Conservation (phyloP, 139 green algal species). For the Desmodesmus armatus region DNA sequence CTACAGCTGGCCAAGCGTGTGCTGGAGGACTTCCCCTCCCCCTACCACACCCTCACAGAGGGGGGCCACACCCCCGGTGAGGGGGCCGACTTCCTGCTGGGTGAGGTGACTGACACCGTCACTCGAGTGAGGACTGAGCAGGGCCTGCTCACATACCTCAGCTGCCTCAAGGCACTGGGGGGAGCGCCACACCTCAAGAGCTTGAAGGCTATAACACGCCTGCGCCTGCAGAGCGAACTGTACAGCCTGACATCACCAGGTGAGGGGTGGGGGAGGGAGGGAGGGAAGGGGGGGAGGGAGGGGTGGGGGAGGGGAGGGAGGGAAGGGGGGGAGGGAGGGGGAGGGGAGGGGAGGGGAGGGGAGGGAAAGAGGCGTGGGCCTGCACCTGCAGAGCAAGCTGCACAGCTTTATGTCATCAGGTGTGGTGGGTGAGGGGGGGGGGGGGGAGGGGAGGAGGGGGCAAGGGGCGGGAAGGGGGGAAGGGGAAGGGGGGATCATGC, state of each 20-base stretch:
- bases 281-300: too few species aligned
- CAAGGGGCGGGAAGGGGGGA: too few species aligned
- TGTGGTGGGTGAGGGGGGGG: too few species aligned
- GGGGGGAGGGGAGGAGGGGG: too few species aligned
- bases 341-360: too few species aligned
- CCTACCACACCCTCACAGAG: constrained; percentile 32
- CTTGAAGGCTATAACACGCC: constrained; percentile 57
- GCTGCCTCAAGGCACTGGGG: constrained; percentile 51
- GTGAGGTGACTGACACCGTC: constrained; percentile 62
- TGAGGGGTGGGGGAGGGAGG: background rate
- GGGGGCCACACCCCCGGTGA: constrained; percentile 40
- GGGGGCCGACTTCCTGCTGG: constrained; percentile 65
- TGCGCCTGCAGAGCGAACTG: constrained; percentile 76
- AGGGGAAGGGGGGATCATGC: constrained; percentile 60
- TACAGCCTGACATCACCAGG: constrained; percentile 74
- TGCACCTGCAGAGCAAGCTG: too few species aligned
- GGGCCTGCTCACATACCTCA: constrained; percentile 35
- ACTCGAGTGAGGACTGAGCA: constrained; percentile 47
- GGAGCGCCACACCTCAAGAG: constrained; percentile 44
- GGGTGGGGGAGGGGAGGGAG: too few species aligned
- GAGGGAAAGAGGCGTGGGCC: too few species aligned
- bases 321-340: too few species aligned
- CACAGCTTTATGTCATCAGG: too few species aligned
- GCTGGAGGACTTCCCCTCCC: constrained; percentile 56
- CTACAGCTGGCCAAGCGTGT: constrained; percentile 28